Evolutionary conservation across 345 rosid species (phyloP), one percentile per base, ranked within the genome.

Genomic region (Mallotus nudiflorus): DNA sequence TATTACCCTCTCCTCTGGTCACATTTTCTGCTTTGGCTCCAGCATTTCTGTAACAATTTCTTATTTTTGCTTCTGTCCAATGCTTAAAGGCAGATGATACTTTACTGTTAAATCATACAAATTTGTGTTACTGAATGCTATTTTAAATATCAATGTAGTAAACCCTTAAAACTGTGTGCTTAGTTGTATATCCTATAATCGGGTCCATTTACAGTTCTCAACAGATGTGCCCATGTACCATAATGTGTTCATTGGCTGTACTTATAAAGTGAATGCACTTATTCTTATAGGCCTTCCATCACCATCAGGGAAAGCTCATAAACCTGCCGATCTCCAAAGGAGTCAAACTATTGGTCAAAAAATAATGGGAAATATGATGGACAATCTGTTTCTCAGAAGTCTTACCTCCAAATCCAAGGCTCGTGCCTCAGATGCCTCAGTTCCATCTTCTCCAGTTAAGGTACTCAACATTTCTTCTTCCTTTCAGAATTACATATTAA

Each of bases 261-360:
- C 20, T n/a, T 62, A 2, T 51, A 49, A 59, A 18, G 27, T 67
- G 22, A n/a, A 44, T 59, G 58, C 29, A 16, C 48, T 72, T 78
- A 58, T 57, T 71, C 68, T 72, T 80, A 67, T 79, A 94, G 96
- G 91, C 68, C 80, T 86, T 69, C 88, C 93, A 49, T 91, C 97
- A 39, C 92, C 97, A 65, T 89, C 97, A 48, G 91, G 96, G 78
- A 81, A 89, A 81, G 9, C 83, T 28, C 91, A 84, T 70, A 88
- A 87, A 68, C 78, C 83, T 73, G 82, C 74, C 37, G 96, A 87
- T 76, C 48, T 90, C 35, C 96, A 84, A 70, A 87, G 87, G 54
- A 89, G 65, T 82, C 97, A 95, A 77, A 92, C 96, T 20, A 44
- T 92, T 56, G 97, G 99, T 65, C 99, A 89, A 78, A 84, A 90